Evolutionary conservation across 228 moss, liverwort and hornwort genomes (phyloP).

Genomic region (Sphagnum fallax): DNA sequence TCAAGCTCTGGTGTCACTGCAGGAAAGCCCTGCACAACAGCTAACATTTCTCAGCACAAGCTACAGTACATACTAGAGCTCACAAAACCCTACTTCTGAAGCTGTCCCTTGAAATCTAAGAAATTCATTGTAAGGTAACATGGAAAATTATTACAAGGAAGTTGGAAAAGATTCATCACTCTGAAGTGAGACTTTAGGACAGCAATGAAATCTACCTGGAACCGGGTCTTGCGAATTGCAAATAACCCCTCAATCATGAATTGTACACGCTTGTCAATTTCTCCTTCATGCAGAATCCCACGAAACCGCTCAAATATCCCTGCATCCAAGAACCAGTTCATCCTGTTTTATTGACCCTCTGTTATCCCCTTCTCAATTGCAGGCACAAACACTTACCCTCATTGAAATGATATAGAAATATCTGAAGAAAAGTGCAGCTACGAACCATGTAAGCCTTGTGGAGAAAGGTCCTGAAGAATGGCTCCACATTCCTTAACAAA

Average conservation of each 20-base stretch:
- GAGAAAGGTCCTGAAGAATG: slow-evolving; percentile 71
- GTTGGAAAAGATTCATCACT: no score
- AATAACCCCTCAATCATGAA: slow-evolving; percentile 91
- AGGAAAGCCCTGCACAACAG: slow-evolving; percentile 41
- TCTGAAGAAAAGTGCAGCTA: background rate
- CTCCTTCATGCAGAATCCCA: slow-evolving; percentile 87
- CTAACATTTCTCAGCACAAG: background rate
- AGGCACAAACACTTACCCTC: background rate
- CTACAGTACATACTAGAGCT: no score
- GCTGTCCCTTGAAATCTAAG: no score
- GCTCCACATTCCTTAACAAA: slow-evolving; percentile 88
- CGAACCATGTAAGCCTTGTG: slow-evolving; percentile 76
- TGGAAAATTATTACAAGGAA: background rate
- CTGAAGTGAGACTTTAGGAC: no score
- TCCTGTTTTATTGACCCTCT: background rate
- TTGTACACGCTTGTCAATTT: slow-evolving; percentile 93
- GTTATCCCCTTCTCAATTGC: background rate
- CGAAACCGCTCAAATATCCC: slow-evolving; percentile 87
- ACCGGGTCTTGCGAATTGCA: slow-evolving; percentile 77
- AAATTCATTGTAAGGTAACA: no score
- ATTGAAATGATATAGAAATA: no score
- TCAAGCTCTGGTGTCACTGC: slow-evolving; percentile 71
- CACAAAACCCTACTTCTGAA: background rate
- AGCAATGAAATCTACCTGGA: slow-evolving; percentile 23
- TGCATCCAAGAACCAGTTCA: background rate